Evolutionary conservation across 2,329 filamentous ascomycete genomes (phyloP).

Genomic region (Leptographium wingfieldii): DNA sequence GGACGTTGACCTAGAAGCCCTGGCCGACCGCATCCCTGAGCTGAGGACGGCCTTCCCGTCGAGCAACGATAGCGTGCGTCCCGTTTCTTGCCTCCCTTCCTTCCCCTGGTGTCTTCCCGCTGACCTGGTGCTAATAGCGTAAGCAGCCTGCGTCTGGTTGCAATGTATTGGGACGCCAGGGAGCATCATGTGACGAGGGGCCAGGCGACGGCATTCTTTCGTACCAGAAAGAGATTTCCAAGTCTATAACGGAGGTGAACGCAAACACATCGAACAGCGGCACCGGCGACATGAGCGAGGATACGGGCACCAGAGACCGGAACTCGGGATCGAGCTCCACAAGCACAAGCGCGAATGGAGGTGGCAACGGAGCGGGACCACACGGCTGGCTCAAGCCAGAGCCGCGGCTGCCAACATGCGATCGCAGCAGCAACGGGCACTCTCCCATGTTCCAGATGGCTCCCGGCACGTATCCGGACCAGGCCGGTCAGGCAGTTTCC

Average conservation of each 20-base stretch:
- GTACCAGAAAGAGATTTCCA: slow-evolving; percentile 19
- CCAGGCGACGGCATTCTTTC: slow-evolving; percentile 26
- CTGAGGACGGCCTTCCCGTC: slow-evolving; percentile 43
- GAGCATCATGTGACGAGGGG: slow-evolving; percentile 13
- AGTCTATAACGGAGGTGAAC: not conserved
- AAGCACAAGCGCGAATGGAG: not conserved
- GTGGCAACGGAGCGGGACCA: not conserved
- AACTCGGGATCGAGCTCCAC: slow-evolving; percentile 6
- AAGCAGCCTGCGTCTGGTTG: not conserved
- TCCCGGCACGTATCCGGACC: slow-evolving; percentile 8
- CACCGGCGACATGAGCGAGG: slow-evolving; percentile 1
- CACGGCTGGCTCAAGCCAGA: slow-evolving; percentile 26
- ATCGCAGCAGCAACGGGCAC: slow-evolving; percentile 14
- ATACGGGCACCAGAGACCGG: not conserved
- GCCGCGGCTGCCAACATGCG: slow-evolving; percentile 22
- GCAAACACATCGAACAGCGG: slow-evolving; percentile 1
- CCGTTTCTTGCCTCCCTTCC: slow-evolving; percentile 10
- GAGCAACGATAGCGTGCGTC: slow-evolving; percentile 37
- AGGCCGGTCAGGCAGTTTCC: not conserved
- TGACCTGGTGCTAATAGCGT: slow-evolving; percentile 11
- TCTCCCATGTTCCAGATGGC: slow-evolving; percentile 10
- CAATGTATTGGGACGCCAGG: slow-evolving; percentile 1
- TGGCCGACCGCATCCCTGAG: slow-evolving; percentile 49
- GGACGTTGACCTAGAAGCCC: slow-evolving; percentile 75
- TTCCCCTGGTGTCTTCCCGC: not conserved